A percentile compares a stretch with the other conserved stretches of the same genome.
Evolutionary conservation across 805 yeast genomes (phyloP).

Genomic region (Yarrowia osloensis): DNA sequence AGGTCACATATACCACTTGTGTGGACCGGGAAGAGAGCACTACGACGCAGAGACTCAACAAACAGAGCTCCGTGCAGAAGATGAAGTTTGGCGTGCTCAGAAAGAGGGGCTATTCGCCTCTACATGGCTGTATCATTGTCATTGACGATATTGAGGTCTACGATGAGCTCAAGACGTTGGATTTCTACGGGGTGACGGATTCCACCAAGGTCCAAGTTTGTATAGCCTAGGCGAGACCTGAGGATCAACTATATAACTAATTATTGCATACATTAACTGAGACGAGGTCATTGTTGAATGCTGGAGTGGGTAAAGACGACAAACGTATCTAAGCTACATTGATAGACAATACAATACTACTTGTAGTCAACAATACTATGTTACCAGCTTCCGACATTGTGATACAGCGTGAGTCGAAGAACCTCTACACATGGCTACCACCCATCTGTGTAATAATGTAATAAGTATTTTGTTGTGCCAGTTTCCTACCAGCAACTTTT

Average conservation of each 20-base stretch:
- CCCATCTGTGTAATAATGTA: no score
- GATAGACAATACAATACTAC: no score
- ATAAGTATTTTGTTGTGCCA: not conserved
- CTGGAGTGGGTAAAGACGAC: no score
- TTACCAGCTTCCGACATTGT: no score
- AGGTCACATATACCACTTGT: not conserved
- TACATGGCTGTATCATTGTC: not conserved
- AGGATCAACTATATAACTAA: no score
- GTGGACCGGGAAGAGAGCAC: not conserved
- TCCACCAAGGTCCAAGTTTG: not conserved
- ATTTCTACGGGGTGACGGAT: not conserved
- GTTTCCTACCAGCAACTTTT: not conserved
- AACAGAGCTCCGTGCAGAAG: constrained; percentile 3
- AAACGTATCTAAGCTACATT: no score
- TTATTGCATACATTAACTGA: no score
- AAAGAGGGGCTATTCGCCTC: not conserved
- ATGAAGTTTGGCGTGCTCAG: constrained; percentile 7
- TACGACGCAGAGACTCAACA: not conserved
- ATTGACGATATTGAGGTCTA: constrained; percentile 19
- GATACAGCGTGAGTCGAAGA: no score
- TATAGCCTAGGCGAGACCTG: no score
- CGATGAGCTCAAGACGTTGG: constrained; percentile 22
- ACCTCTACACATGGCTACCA: no score
- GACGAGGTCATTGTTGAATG: no score
- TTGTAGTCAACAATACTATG: no score